These are phyloP conservation scores for Nigrospora oryzae DNA, from an alignment of 2,329 filamentous ascomycete genomes.

Conservation along the genomic window DNA sequence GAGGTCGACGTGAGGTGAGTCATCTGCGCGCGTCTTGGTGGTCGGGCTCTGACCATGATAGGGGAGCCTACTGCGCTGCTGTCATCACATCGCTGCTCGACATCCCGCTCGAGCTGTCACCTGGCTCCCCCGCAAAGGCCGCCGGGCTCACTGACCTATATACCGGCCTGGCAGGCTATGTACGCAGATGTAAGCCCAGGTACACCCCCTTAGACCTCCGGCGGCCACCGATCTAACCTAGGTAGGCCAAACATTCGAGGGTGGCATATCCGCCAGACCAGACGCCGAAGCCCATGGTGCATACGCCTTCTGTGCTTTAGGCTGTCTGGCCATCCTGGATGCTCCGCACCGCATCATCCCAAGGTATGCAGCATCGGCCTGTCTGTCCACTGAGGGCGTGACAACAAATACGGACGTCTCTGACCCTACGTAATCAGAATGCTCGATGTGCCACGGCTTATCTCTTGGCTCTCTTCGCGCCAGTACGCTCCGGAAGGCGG, in stretches of 20 bases:
- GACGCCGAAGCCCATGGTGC: constrained; percentile 90
- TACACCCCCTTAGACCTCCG: constrained; percentile 5
- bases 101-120: constrained; percentile 70
- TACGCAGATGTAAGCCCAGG: constrained; percentile 62
- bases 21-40: no score
- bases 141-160: constrained; percentile 59
- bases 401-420: constrained; percentile 19
- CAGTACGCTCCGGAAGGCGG: constrained; percentile 90
- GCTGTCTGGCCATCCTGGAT: constrained; percentile 78
- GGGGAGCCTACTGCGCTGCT: constrained; percentile 86
- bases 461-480: constrained; percentile 81
- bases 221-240: constrained; percentile 12
- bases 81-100: constrained; percentile 77
- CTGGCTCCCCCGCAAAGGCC: constrained; percentile 58
- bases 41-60: constrained; percentile 19
- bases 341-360: constrained; percentile 66
- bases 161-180: constrained; percentile 68
- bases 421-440: constrained; percentile 39
- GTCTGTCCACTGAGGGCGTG: constrained; percentile 24
- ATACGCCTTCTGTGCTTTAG: constrained; percentile 91
- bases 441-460: constrained; percentile 67
- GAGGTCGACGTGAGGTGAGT: constrained; percentile 84
- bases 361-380: constrained; percentile 42
- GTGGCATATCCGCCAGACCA: constrained; percentile 80
- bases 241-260: constrained; percentile 85